phyloP scores from a whole-genome alignment of 768 basidiomycete genomes.

The Macrolepiota fuliginosa region DNA sequence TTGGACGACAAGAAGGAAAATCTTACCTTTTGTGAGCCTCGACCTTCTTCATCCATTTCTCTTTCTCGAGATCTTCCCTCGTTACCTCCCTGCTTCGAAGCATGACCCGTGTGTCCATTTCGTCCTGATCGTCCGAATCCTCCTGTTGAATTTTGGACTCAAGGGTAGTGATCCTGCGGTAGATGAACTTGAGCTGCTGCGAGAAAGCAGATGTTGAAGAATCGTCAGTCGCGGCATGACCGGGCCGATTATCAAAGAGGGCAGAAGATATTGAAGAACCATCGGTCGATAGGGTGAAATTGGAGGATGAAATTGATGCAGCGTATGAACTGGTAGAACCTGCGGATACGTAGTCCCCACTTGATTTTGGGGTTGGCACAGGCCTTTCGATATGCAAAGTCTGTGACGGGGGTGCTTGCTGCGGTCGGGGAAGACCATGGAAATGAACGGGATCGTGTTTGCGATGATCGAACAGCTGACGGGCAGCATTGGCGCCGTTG shows the following conservation, averaged over 20 bases:
- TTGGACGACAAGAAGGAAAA: constrained; percentile 10
- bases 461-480: constrained; percentile 84
- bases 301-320: constrained; percentile 62
- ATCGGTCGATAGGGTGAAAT: constrained; percentile 75
- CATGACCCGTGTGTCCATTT: constrained; percentile 38
- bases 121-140: constrained; percentile 56
- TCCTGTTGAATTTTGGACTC: constrained; percentile 73
- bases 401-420: constrained; percentile 17
- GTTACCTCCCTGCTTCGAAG: constrained; percentile 40
- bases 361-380: constrained; percentile 54
- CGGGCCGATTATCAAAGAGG: constrained; percentile 55
- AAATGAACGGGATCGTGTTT: constrained; percentile 93
- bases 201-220: constrained; percentile 68
- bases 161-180: constrained; percentile 76
- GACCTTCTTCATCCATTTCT: constrained; percentile 73
- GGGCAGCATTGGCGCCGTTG: constrained; percentile 26
- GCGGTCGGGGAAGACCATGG: constrained; percentile 53
- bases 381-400: constrained; percentile 29
- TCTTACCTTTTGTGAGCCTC: constrained; percentile 78
- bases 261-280: constrained; percentile 72
- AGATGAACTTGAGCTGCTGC: constrained; percentile 74
- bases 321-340: constrained; percentile 77
- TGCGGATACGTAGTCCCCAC: constrained; percentile 70
- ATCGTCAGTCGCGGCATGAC: constrained; percentile 43
- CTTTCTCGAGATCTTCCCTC: constrained; percentile 63